Conservation (phyloP, 495 filamentous ascomycete species). For the Penicillium canescens region DNA sequence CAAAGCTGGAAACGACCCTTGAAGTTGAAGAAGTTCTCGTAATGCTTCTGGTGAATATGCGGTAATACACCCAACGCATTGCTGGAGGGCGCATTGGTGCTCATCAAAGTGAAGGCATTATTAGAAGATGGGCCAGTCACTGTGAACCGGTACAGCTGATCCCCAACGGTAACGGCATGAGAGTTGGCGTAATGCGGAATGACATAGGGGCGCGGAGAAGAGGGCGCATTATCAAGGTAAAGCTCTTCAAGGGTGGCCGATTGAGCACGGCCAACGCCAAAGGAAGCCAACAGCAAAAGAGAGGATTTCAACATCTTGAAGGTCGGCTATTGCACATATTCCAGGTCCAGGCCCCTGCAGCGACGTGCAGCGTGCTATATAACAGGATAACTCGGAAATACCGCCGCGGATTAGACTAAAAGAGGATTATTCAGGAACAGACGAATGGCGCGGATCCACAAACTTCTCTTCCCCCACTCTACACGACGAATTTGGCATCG, state of each 20-base stretch:
- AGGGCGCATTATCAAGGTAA: constrained; percentile 28
- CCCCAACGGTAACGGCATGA: constrained; percentile 27
- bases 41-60: constrained; percentile 42
- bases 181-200: constrained; percentile 33
- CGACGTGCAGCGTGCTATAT: too few relatives aligned
- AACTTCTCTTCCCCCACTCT: background rate
- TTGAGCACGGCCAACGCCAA: constrained; percentile 11
- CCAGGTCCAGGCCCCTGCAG: too few relatives aligned
- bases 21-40: constrained; percentile 47
- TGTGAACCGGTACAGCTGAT: constrained; percentile 33
- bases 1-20: constrained; percentile 48
- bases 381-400: too few relatives aligned
- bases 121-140: constrained; percentile 44
- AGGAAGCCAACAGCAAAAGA: constrained; percentile 11
- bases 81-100: constrained; percentile 37
- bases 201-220: constrained; percentile 30
- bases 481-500: background rate
- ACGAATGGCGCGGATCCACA: background rate
- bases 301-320: constrained; percentile 15
- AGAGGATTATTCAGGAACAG: background rate
- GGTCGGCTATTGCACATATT: background rate
- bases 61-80: constrained; percentile 36
- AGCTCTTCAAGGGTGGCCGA: constrained; percentile 20
- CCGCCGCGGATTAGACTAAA: background rate
- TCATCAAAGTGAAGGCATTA: constrained; percentile 43